These are phyloP conservation scores for Aspergillus affinis DNA, from an alignment of 495 filamentous ascomycete genomes.

Conservation along the genomic window DNA sequence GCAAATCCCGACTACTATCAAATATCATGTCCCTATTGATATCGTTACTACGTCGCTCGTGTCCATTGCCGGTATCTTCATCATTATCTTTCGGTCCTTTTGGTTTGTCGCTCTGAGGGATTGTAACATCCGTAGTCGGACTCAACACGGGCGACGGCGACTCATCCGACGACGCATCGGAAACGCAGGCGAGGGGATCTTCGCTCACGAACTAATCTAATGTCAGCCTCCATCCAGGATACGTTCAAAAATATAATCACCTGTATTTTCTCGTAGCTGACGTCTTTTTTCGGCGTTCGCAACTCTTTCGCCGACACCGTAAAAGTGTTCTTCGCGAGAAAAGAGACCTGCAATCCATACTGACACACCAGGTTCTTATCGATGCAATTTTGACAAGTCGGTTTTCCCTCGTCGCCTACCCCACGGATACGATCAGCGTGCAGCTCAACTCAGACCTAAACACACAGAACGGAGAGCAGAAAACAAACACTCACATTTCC, in stretches of 20 bases:
- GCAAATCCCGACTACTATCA: background rate
- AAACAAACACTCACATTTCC: slow-evolving; percentile 37
- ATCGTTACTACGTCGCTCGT: background rate
- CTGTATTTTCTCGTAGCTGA: slow-evolving; percentile 25
- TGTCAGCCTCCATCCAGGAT: background rate
- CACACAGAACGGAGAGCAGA: slow-evolving; percentile 4
- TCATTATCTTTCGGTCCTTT: background rate
- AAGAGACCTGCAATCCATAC: slow-evolving; percentile 40
- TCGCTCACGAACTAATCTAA: slow-evolving; percentile 27
- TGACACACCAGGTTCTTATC: slow-evolving; percentile 39
- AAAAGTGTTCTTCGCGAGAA: slow-evolving; percentile 41
- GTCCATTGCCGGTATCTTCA: background rate
- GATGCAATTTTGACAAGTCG: slow-evolving; percentile 42
- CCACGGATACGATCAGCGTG: background rate
- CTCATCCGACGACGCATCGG: slow-evolving; percentile 4
- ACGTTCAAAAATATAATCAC: slow-evolving; percentile 12
- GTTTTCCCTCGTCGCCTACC: slow-evolving; percentile 44
- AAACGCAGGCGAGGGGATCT: slow-evolving; percentile 7
- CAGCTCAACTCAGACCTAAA: background rate
- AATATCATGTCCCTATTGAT: background rate
- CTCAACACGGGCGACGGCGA: slow-evolving; percentile 3
- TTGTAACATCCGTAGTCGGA: background rate
- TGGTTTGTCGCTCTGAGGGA: background rate
- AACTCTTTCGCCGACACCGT: slow-evolving; percentile 24
- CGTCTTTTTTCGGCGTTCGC: slow-evolving; percentile 7